Evolutionary conservation across 805 yeast species (phyloP).

Genomic region (Clavispora fructus): DNA sequence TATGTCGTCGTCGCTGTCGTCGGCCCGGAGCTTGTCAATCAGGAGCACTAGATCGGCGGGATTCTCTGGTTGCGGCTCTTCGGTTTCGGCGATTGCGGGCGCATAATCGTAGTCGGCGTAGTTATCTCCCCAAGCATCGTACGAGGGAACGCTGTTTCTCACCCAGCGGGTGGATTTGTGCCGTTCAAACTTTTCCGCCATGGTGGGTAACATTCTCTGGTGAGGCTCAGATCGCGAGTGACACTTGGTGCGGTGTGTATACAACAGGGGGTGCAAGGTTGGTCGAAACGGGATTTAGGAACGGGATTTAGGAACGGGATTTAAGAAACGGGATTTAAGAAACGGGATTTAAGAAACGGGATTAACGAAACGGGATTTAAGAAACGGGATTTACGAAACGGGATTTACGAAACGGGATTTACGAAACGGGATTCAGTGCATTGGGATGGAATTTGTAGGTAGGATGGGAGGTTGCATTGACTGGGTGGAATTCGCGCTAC

Average conservation of each 20-base stretch:
- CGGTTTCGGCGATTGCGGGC: background rate
- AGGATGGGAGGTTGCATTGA: no score
- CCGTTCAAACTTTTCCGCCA: conserved; percentile 36
- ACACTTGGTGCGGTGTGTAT: background rate
- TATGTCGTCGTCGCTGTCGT: conserved; percentile 13
- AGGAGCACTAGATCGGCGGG: conserved; percentile 24
- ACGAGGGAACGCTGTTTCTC: conserved; percentile 36
- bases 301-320: no score
- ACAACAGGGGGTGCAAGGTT: no score
- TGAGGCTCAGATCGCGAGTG: background rate
- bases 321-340: no score
- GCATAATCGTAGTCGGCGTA: conserved; percentile 20
- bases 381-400: no score
- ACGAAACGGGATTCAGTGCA: no score
- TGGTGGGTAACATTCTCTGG: conserved; percentile 1
- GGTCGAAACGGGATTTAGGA: no score
- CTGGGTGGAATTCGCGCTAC: no score
- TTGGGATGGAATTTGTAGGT: no score
- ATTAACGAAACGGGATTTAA: no score
- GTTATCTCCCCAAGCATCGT: conserved; percentile 39
- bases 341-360: no score
- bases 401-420: no score
- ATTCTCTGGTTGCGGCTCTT: background rate
- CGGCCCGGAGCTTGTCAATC: conserved; percentile 23
- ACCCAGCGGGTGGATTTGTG: conserved; percentile 42